Conservation (phyloP, 495 filamentous ascomycete species). For the Lophiostoma macrostomum region DNA sequence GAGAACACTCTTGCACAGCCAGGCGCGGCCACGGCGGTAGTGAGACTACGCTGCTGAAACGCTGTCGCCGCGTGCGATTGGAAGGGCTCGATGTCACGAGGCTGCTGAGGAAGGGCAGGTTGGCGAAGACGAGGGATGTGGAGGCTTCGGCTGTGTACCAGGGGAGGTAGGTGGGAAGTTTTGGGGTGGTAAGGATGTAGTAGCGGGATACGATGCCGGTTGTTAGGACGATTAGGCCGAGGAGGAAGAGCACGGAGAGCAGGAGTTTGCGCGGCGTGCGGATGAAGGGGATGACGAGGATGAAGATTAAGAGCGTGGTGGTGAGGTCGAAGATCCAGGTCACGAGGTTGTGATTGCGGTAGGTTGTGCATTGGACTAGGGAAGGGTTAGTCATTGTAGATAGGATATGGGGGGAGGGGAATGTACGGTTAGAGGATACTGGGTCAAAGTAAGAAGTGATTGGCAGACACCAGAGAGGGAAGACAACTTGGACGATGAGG, state of each 20-base stretch:
- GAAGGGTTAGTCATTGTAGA: constrained; percentile 5
- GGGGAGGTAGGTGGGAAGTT: constrained; percentile 56
- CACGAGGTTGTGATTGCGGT: constrained; percentile 56
- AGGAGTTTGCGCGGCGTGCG: constrained; percentile 51
- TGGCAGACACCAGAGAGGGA: constrained; percentile 59
- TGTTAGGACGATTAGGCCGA: constrained; percentile 59
- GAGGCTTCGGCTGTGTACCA: constrained; percentile 66
- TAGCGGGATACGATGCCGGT: constrained; percentile 61
- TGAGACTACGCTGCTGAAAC: constrained; percentile 4
- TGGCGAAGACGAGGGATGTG: constrained; percentile 60
- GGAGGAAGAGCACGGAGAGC: constrained; percentile 45
- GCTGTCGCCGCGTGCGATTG: neutral
- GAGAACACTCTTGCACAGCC: neutral
- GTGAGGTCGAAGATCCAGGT: constrained; percentile 62
- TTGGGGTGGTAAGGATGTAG: constrained; percentile 57
- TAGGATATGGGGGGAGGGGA: constrained; percentile 34
- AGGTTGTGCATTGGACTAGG: constrained; percentile 39
- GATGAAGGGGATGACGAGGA: constrained; percentile 59
- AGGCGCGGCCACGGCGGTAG: constrained; percentile 13
- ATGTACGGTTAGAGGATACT: constrained; percentile 12
- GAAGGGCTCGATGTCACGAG: constrained; percentile 42
- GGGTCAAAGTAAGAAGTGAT: constrained; percentile 57
- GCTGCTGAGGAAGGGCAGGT: constrained; percentile 61
- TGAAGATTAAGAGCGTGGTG: constrained; percentile 59
- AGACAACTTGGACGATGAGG: constrained; percentile 55